Evolutionary conservation across 2,329 filamentous ascomycete species (phyloP), one percentile per base, ranked within the genome.

Genomic region (Sclerotiophoma versabilis): DNA sequence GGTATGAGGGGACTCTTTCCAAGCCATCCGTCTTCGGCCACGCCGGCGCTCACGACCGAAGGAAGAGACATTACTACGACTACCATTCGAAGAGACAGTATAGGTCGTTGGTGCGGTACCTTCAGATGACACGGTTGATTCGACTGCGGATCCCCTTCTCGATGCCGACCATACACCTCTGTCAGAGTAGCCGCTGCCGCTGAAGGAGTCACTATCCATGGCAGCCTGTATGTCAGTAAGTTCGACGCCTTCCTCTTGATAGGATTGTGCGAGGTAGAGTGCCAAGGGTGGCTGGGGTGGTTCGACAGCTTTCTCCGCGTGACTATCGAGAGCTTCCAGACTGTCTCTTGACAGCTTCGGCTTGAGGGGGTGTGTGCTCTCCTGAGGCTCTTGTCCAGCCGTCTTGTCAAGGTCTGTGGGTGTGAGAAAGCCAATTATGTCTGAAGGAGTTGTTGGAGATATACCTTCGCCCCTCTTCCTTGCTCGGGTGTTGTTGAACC

Each of bases 401-500:
- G 30, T 5, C 8, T 46, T 26, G 3, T 54, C 36, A 17, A 52
- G 17, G 38, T 63, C 64, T 68, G 20, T 14, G 11, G 7, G 11
- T 8, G 30, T 63, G 15, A 64, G 58, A 20, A 50, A 48, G 20
- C 30, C 34, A n/a, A 5, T 12, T 9, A 12, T 14, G 15, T 20
- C 8, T 5, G 11, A 19, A 11, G 12, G 11, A 20, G 3, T 11
- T 11, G 4, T 15, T 11, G n/a, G 14, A 12, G 19, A 60, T 58
- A 46, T 36, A 71, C 70, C 64, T 50, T 58, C 56, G n/a, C 49
- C 57, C 52, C 68, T 71, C 52, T 72, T 71, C 27, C 71, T 63
- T 8, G 70, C 68, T 29, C 71, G 58, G 4, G 70, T 68, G 32
- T 74, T 74, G 45, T 74, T 74, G 58, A 69, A 74, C 71, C 70